Evolutionary conservation across 164 flowering plant species (phyloP), one percentile per base, ranked within the genome.

Genomic region (Berberis vulgaris): DNA sequence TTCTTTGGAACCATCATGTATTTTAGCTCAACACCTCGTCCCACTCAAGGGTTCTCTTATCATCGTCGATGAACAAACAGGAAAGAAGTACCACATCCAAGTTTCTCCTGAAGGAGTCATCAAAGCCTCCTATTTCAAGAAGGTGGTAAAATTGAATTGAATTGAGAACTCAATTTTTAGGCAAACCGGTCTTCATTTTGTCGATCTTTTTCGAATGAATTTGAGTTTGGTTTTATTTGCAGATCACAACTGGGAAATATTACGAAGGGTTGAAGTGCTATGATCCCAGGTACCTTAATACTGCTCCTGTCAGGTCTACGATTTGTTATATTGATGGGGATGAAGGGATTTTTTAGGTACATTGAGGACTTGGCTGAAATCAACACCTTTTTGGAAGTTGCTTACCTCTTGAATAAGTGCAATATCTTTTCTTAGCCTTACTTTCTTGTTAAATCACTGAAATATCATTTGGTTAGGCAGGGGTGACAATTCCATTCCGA

Each of bases 261-360:
- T 97, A 95, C 79, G 91, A 91, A 79, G 99, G 99, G 54, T 79
- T 95, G 45, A 95, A 91, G 57, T 79, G 87, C 12, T 95, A 95
- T 70, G 99, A 95, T 79, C 99, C 99, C 0, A 97, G 99, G 8
- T 95, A 95, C 67, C 86, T 89, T 49, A 95, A 95, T 66, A 95
- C 99, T 1, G 97, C 99, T 44, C 97, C 99, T n/a, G 99, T 95
- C 38, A 77, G 85, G 26, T 95, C 99, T 0, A 67, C 87, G 0
- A 95, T 95, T 57, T 87, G 92, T 73, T 91, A 95, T 69, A 95
- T 95, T 44, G 99, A 95, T 72, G 99, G 99, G 2, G 99, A 95
- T 80, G 97, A 82, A 65, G 99, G 99, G 45, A 82, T n/a, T 95
- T 63, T 88, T 95, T 10, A 81, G 99, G 69, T 95, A 95, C 61